These are phyloP conservation scores for Microsporum canis DNA, from an alignment of 2,329 filamentous ascomycete genomes.

Conservation along the genomic window DNA sequence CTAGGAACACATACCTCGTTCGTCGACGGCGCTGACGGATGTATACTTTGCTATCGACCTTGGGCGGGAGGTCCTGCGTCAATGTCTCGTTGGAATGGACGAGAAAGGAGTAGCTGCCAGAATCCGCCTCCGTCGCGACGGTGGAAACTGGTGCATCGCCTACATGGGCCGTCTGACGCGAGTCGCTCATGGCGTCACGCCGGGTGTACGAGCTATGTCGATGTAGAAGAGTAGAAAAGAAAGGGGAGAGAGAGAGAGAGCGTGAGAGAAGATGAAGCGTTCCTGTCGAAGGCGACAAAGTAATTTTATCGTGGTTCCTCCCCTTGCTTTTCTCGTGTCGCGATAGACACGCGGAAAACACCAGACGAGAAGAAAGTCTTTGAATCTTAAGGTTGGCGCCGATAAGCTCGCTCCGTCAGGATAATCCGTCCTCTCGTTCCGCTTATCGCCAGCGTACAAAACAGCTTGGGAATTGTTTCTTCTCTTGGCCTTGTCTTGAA, in stretches of 20 bases:
- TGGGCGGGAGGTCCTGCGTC: conserved; percentile 44
- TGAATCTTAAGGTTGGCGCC: background rate
- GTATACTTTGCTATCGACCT: conserved; percentile 49
- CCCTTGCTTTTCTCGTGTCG: conserved; percentile 3
- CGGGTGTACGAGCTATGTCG: background rate
- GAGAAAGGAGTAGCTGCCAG: conserved; percentile 43
- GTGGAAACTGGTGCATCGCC: background rate
- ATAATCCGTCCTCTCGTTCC: background rate
- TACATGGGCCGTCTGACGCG: background rate
- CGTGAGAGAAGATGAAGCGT: background rate
- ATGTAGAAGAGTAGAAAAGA: background rate
- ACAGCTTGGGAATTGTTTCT: background rate
- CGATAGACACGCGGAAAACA: conserved; percentile 2
- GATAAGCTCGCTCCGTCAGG: conserved; percentile 1
- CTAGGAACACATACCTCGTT: conserved; percentile 41
- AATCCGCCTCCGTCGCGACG: background rate
- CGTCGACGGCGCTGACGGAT: conserved; percentile 50
- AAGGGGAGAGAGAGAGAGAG: background rate
- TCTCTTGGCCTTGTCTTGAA: background rate
- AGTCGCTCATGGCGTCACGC: background rate
- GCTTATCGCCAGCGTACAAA: background rate
- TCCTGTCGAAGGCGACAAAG: background rate
- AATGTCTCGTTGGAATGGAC: conserved; percentile 49
- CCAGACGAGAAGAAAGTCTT: background rate
- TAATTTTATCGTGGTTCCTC: background rate